These are phyloP conservation scores for Penicillium ochrochloron DNA, from an alignment of 495 filamentous ascomycete species.

Conservation along the genomic window DNA sequence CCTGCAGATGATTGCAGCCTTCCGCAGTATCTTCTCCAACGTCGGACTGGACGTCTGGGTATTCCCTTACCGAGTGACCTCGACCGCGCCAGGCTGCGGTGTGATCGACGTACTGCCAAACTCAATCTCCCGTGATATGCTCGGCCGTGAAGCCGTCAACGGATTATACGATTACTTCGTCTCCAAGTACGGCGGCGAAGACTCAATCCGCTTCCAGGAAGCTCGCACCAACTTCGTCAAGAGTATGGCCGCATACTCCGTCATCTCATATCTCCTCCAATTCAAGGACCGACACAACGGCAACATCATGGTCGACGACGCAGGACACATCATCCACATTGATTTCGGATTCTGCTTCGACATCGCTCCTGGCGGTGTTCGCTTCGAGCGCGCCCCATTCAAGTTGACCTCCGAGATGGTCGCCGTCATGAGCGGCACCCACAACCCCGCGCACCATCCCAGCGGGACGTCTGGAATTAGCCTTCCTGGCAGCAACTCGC, in stretches of 20 bases:
- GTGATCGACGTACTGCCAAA: constrained; percentile 98
- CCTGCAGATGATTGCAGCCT: constrained; percentile 95
- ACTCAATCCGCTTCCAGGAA: constrained; percentile 91
- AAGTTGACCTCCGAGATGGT: constrained; percentile 98
- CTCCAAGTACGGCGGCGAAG: constrained; percentile 94
- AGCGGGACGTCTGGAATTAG: constrained; percentile 34
- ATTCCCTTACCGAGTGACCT: constrained; percentile 95
- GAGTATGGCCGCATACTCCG: constrained; percentile 99
- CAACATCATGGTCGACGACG: constrained; percentile 99
- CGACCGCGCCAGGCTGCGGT: constrained; percentile 97
- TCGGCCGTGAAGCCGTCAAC: constrained; percentile 96
- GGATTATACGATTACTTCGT: constrained; percentile 98
- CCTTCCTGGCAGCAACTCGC: constrained; percentile 41
- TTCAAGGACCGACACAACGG: constrained; percentile 99
- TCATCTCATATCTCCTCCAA: constrained; percentile 94
- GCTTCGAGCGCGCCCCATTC: constrained; percentile 97
- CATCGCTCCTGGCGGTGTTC: constrained; percentile 94
- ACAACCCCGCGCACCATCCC: constrained; percentile 43
- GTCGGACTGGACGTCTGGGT: constrained; percentile 96
- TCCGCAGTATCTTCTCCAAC: constrained; percentile 92
- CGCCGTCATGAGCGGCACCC: constrained; percentile 90
- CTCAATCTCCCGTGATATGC: constrained; percentile 97
- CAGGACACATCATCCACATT: constrained; percentile 96
- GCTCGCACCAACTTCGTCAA: constrained; percentile 98
- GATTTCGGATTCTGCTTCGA: constrained; percentile 99